Base-by-base conservation (phyloP, 768 basidiomycete species). In the Leccinum broughii region DNA sequence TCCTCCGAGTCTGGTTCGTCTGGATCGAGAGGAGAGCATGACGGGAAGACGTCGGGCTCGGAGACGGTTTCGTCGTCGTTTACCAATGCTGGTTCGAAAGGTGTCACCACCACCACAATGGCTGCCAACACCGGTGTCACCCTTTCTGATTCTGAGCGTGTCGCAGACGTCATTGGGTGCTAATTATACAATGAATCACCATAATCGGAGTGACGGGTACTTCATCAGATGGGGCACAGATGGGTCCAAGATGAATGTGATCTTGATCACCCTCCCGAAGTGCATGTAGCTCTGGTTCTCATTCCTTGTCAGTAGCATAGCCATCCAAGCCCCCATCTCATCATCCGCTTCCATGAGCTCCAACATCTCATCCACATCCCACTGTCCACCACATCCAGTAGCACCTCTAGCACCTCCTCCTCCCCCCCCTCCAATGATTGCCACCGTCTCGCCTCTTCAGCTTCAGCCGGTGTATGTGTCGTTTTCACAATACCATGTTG, bases 141-240 rank as follows among this genome's bases (percentile, higher is more conserved):
- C 68, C 4, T 70, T 69, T 17, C 66, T 64, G 13, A 64, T 70
- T 8, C 59, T 69, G 24, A 68, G 53, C 13, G 56, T 54, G n/a
- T 53, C 64, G 26, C 58, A 44, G n/a, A 37, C 35, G 6, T 15
- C 15, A 9, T 51, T 57, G 56, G 56, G 28, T 48, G 13, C 6
- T 11, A 51, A 22, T 2, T 32, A 11, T n/a, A 46, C 39, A 15
- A 14, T 0, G 17, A 44, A 22, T 11, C 54, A 32, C 8, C 46
- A 63, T 28, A 28, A 28, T 4, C 39, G 4, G n/a, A 26, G 24
- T 24, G 24, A 8, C 20, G 0, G 17, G 30, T 1, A 30, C 26
- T 9, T 32, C 51, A 20, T 49, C 59, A n/a, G 50, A 52, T 2
- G 32, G 1, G 32, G 44, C 48, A 28, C 32, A 6, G 60, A 59